Evolutionary conservation across 345 rosid genomes (phyloP).

Genomic region (Cardamine chenopodiifolia): DNA sequence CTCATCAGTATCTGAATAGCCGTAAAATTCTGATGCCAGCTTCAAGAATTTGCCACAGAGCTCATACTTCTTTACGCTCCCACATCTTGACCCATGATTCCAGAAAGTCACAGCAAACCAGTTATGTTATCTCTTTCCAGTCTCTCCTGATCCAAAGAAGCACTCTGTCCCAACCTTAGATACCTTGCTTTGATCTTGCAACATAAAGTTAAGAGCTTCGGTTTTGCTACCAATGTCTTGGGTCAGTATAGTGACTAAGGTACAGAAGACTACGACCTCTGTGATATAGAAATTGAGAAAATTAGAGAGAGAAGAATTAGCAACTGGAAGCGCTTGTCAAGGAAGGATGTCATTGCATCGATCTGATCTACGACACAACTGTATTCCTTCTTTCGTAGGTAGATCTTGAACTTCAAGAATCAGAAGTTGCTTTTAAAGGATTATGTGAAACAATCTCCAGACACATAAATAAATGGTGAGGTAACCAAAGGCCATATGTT

Average conservation of each 20-base stretch:
- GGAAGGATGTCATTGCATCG: constrained; percentile 68
- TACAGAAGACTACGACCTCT: constrained; percentile 86
- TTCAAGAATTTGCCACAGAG: constrained; percentile 64
- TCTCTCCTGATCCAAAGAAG: constrained; percentile 83
- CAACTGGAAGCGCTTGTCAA: constrained; percentile 76
- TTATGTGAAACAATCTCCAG: constrained; percentile 24
- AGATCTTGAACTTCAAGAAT: constrained; percentile 80
- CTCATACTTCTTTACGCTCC: constrained; percentile 70
- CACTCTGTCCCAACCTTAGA: constrained; percentile 65
- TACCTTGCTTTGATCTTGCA: constrained; percentile 58
- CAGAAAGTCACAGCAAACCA: constrained; percentile 91
- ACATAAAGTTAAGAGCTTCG: constrained; percentile 64
- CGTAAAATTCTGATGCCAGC: constrained; percentile 66
- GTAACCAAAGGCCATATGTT: neutral
- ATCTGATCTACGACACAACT: constrained; percentile 71
- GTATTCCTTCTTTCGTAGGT: constrained; percentile 62
- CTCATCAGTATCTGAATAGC: constrained; percentile 49
- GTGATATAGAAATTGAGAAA: constrained; percentile 62
- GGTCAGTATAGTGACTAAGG: constrained; percentile 66
- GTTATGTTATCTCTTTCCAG: constrained; percentile 69
- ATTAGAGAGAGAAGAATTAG: constrained; percentile 74
- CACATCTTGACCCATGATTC: constrained; percentile 80
- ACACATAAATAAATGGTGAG: constrained; percentile 6
- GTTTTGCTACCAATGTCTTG: constrained; percentile 60
- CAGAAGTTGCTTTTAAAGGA: constrained; percentile 11